Conservation (phyloP, 805 yeast genomes). For the Metschnikowia lachancei region DNA sequence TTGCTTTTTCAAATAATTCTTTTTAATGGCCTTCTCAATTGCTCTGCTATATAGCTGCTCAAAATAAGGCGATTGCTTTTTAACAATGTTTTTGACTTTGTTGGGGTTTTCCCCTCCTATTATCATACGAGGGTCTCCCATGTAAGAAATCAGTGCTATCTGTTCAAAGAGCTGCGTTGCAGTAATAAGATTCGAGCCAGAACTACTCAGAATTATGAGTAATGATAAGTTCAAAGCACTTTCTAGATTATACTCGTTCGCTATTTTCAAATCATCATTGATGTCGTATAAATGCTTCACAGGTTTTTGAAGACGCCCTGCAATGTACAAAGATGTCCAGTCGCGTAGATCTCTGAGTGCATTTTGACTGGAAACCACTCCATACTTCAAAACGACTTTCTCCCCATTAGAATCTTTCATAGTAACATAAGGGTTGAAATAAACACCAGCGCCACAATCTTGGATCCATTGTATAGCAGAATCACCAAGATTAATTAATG, state of each 20-base stretch:
- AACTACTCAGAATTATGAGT: slow-evolving; percentile 55
- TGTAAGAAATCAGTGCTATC: slow-evolving; percentile 77
- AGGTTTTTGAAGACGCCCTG: slow-evolving; percentile 94
- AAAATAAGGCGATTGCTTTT: slow-evolving; percentile 68
- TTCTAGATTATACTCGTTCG: slow-evolving; percentile 72
- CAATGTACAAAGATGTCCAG: slow-evolving; percentile 84
- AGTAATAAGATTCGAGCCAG: slow-evolving; percentile 20
- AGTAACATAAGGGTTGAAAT: slow-evolving; percentile 85
- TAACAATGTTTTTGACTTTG: slow-evolving; percentile 82
- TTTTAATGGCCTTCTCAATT: slow-evolving; percentile 21
- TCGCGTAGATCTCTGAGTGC: slow-evolving; percentile 68
- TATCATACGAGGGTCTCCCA: slow-evolving; percentile 85
- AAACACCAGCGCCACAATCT: slow-evolving; percentile 81
- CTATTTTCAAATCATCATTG: slow-evolving; percentile 52
- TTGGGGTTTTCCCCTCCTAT: slow-evolving; percentile 90
- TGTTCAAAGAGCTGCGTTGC: slow-evolving; percentile 55
- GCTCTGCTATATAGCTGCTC: slow-evolving; percentile 72
- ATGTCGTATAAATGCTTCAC: slow-evolving; percentile 66
- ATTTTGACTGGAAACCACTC: slow-evolving; percentile 66
- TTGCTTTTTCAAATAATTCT: slow-evolving; percentile 1
- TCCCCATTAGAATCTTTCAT: slow-evolving; percentile 44
- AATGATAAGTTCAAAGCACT: slow-evolving; percentile 73
- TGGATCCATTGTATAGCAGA: slow-evolving; percentile 50
- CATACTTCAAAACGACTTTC: slow-evolving; percentile 65
- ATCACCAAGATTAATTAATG: slow-evolving; percentile 45